Evolutionary conservation across 148 eudicot genomes (phyloP).

Genomic region (Amaranthus palmeri): DNA sequence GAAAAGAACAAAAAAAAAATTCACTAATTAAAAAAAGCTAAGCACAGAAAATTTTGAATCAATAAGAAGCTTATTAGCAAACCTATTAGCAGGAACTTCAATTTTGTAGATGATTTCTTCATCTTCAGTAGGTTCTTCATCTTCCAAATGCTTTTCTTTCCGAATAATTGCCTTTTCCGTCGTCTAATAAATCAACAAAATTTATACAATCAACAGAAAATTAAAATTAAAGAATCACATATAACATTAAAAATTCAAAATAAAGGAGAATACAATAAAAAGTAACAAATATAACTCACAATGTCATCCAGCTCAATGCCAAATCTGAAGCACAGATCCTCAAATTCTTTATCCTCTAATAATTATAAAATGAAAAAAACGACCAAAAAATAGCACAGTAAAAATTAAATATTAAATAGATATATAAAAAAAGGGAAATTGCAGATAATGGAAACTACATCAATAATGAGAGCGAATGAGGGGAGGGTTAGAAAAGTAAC

Average conservation of each 20-base stretch:
- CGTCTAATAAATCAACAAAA: constrained; percentile 41
- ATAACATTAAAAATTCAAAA: background rate
- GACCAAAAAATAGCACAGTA: background rate
- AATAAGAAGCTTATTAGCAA: background rate
- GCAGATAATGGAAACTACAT: background rate
- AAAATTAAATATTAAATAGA: background rate
- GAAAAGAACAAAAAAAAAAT: too few relatives aligned
- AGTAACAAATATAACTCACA: constrained; percentile 31
- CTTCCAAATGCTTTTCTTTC: constrained; percentile 81
- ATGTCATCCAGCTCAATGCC: constrained; percentile 99
- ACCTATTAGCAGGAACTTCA: constrained; percentile 95
- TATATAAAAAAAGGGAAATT: background rate
- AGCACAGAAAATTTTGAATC: too few relatives aligned
- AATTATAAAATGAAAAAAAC: background rate
- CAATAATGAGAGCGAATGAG: background rate
- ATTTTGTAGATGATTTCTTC: constrained; percentile 92
- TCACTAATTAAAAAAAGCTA: too few relatives aligned
- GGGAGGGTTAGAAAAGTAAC: constrained; percentile 16
- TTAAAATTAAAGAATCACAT: background rate
- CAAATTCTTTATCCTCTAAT: constrained; percentile 61
- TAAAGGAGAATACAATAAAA: background rate
- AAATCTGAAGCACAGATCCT: constrained; percentile 74
- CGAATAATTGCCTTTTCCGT: constrained; percentile 86
- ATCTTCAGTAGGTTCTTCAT: constrained; percentile 48
- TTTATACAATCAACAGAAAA: background rate